A percentile compares a stretch with the other conserved stretches of the same genome.
These are phyloP conservation scores for Datura wrightii DNA, from an alignment of 257 asterid genomes.

Conservation along the genomic window DNA sequence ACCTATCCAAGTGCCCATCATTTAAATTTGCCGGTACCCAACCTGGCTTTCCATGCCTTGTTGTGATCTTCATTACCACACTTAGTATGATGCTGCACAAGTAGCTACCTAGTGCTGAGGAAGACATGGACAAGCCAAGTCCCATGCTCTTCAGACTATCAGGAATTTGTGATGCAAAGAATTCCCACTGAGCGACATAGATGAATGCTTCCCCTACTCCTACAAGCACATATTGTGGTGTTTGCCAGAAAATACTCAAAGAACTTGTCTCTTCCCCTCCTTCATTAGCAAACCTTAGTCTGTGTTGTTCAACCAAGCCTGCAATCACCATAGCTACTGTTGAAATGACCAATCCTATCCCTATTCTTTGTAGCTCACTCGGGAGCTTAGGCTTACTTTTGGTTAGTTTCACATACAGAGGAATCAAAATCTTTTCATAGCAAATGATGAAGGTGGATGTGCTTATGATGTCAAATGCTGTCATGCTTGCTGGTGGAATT, in stretches of 20 bases:
- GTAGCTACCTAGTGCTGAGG: constrained; percentile 81
- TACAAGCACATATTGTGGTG: constrained; percentile 81
- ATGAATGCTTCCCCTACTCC: constrained; percentile 85
- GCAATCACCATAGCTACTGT: constrained; percentile 65
- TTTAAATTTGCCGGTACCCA: constrained; percentile 79
- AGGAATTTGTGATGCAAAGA: constrained; percentile 68
- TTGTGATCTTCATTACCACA: constrained; percentile 66
- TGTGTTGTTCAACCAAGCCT: constrained; percentile 67
- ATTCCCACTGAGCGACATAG: constrained; percentile 84
- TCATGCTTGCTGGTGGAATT: constrained; percentile 88
- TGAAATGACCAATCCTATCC: constrained; percentile 74
- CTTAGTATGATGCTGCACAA: constrained; percentile 63
- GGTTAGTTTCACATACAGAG: constrained; percentile 60
- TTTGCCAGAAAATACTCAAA: constrained; percentile 76
- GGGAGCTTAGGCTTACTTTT: constrained; percentile 61
- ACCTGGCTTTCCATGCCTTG: constrained; percentile 71
- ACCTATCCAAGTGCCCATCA: constrained; percentile 82
- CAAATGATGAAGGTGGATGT: constrained; percentile 79
- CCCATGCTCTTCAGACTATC: constrained; percentile 79
- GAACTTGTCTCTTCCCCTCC: constrained; percentile 60
- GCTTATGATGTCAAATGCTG: constrained; percentile 74
- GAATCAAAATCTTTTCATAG: constrained; percentile 67
- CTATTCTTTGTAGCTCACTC: constrained; percentile 71
- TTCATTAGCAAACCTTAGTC: constrained; percentile 51
- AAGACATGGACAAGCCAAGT: constrained; percentile 78